phyloP scores from a whole-genome alignment of 805 yeast species.

The Ascoidea rubescens region DNA sequence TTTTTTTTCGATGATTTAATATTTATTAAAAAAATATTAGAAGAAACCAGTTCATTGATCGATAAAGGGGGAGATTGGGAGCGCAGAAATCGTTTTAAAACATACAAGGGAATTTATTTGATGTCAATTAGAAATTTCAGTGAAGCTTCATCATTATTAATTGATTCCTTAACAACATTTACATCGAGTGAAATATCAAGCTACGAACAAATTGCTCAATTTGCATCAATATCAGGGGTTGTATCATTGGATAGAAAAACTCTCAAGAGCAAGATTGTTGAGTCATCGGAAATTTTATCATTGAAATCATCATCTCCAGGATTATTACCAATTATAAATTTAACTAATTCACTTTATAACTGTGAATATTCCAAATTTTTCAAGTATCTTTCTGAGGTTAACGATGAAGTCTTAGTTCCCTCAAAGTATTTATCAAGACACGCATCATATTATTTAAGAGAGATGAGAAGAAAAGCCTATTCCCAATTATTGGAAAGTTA shows the following conservation, averaged over 20 bases:
- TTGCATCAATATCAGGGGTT: slow-evolving; percentile 81
- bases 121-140: slow-evolving; percentile 76
- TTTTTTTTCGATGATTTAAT: slow-evolving; percentile 72
- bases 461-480: slow-evolving; percentile 89
- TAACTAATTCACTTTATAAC: slow-evolving; percentile 77
- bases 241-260: slow-evolving; percentile 73
- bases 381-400: slow-evolving; percentile 61
- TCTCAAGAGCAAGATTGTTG: slow-evolving; percentile 71
- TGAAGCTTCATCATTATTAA: slow-evolving; percentile 74
- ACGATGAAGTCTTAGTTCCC: slow-evolving; percentile 53
- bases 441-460: slow-evolving; percentile 75
- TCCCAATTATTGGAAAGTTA: slow-evolving; percentile 89
- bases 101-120: slow-evolving; percentile 74
- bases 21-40: slow-evolving; percentile 58
- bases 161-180: slow-evolving; percentile 89
- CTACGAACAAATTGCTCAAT: slow-evolving; percentile 81
- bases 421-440: slow-evolving; percentile 63
- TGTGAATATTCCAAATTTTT: slow-evolving; percentile 78
- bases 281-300: slow-evolving; percentile 85
- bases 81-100: slow-evolving; percentile 86
- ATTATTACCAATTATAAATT: slow-evolving; percentile 66
- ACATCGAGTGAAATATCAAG: slow-evolving; percentile 83
- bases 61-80: slow-evolving; percentile 99
- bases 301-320: slow-evolving; percentile 57
- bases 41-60: slow-evolving; percentile 57